These are phyloP conservation scores for Paraconiothyrium sp. DNA, from an alignment of 2,329 filamentous ascomycete genomes.

Conservation along the genomic window DNA sequence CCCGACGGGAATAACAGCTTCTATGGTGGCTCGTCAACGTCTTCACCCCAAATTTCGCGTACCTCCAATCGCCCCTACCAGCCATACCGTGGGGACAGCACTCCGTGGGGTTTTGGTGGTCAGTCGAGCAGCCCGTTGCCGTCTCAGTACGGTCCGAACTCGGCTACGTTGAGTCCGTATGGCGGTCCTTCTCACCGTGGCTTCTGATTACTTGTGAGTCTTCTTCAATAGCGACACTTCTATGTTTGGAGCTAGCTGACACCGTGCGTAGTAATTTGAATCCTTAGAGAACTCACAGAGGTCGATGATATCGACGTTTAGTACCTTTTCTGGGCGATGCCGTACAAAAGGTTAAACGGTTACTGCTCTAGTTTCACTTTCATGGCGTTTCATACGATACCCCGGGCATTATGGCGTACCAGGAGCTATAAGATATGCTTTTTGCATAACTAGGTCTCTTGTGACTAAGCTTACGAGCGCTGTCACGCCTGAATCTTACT, in stretches of 20 bases:
- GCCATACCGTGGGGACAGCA: constrained; percentile 3
- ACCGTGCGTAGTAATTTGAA: not conserved
- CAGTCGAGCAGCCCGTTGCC: not conserved
- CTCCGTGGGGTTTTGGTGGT: constrained; percentile 4
- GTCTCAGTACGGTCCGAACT: not conserved
- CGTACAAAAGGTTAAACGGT: not conserved
- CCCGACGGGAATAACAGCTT: constrained; percentile 52
- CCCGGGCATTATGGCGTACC: constrained; percentile 9
- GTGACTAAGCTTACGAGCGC: not conserved
- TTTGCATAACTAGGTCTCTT: not conserved
- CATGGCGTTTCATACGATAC: constrained; percentile 4
- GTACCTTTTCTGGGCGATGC: not conserved
- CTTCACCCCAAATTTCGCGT: not conserved
- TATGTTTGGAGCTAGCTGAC: not conserved
- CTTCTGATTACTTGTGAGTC: not conserved
- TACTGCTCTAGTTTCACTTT: not conserved
- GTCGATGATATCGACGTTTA: not conserved
- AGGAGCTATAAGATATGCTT: not conserved
- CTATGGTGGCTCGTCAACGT: constrained; percentile 29
- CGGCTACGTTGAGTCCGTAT: not conserved
- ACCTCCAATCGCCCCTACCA: constrained; percentile 9
- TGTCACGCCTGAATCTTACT: no score
- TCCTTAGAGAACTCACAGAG: not conserved
- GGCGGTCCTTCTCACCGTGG: not conserved
- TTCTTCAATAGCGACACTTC: not conserved